phyloP scores from a whole-genome alignment of 2,329 filamentous ascomycete genomes.

The Sclerotinia sclerotiorum region DNA sequence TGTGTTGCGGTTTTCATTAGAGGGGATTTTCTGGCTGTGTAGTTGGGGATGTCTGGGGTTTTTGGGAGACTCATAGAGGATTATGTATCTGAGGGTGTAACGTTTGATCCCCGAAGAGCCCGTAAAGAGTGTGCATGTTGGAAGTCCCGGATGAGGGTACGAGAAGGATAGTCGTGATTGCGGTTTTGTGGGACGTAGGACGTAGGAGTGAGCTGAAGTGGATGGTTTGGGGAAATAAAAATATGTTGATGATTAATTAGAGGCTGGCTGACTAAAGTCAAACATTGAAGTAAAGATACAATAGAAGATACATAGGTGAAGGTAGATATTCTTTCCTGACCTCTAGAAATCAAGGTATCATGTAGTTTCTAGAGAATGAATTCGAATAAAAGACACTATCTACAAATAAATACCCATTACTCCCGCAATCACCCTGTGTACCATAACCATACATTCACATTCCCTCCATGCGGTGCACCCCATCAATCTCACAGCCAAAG shows the following conservation, averaged over 20 bases:
- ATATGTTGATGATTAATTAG: neutral
- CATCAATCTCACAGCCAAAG: constrained; percentile 5
- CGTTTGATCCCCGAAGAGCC: neutral
- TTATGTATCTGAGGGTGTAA: neutral
- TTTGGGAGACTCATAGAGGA: neutral
- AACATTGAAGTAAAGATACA: neutral
- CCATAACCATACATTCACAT: neutral
- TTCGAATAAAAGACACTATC: neutral
- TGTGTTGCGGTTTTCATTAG: neutral
- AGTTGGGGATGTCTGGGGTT: neutral
- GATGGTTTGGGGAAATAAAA: neutral
- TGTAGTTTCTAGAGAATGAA: no score
- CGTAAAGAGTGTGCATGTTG: neutral
- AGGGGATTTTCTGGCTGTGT: neutral
- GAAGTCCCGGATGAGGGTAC: neutral
- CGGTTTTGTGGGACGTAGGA: neutral
- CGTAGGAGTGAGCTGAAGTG: neutral
- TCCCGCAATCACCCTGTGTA: neutral
- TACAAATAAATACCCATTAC: neutral
- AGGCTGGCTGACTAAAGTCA: neutral
- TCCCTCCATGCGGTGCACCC: constrained; percentile 3
- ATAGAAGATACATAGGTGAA: neutral
- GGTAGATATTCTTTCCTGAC: neutral
- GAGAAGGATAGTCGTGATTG: neutral
- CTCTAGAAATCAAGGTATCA: neutral